Conservation (phyloP, 352 stramenopile genomes). For the Saprolegnia diclina region DNA sequence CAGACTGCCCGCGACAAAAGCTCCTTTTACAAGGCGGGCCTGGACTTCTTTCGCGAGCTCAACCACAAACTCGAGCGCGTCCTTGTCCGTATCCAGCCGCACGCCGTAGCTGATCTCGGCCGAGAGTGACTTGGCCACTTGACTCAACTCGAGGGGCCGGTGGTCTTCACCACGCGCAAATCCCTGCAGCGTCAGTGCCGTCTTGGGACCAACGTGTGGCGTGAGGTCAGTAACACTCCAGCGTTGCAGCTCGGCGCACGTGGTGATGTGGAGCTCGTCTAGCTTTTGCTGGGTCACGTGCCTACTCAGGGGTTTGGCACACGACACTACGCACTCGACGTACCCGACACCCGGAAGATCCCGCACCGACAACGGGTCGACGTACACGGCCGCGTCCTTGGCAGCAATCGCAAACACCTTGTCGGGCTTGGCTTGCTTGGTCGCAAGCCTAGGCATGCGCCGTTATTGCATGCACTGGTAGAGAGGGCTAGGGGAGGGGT, state of each 20-base stretch:
- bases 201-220: slow-evolving; percentile 57
- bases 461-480: too few species aligned
- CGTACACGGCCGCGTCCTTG: slow-evolving; percentile 41
- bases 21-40: slow-evolving; percentile 50
- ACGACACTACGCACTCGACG: neutral
- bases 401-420: slow-evolving; percentile 61
- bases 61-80: slow-evolving; percentile 76
- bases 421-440: slow-evolving; percentile 91
- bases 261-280: slow-evolving; percentile 52
- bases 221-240: slow-evolving; percentile 52
- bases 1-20: slow-evolving; percentile 52
- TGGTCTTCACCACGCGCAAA: slow-evolving; percentile 74
- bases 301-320: neutral
- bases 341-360: slow-evolving; percentile 81
- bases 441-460: slow-evolving; percentile 90
- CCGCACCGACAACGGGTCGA: slow-evolving; percentile 52
- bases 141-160: slow-evolving; percentile 55
- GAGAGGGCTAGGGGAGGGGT: neutral
- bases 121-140: slow-evolving; percentile 83
- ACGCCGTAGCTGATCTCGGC: slow-evolving; percentile 92
- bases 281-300: slow-evolving; percentile 59
- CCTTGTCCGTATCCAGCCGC: slow-evolving; percentile 70
- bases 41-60: slow-evolving; percentile 71
- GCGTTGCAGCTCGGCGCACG: slow-evolving; percentile 53
- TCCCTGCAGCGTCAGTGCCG: slow-evolving; percentile 63